Evolutionary conservation across 768 basidiomycete genomes (phyloP), one percentile per base, ranked within the genome.

Genomic region (Mycena albidolilacea): DNA sequence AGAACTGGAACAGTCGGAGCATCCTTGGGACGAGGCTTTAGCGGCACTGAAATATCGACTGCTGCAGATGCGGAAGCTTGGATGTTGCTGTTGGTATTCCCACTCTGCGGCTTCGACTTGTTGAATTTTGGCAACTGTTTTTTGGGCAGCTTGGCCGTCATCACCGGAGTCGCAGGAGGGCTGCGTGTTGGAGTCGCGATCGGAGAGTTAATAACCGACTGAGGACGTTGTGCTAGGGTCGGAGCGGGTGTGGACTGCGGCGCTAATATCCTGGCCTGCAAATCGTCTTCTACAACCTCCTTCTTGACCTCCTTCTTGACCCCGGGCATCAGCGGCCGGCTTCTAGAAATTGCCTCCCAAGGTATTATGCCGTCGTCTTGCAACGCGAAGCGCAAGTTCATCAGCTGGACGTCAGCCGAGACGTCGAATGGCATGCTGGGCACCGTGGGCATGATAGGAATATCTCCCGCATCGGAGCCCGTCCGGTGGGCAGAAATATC

Each of bases 391-490:
- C 80, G 78, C 39, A 82, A 55, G 72, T 83, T 83, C 46, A 76
- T 75, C 21, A 77, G 75, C 64, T 82, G 81, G 5, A 79, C 79
- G 72, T 80, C 79, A n/a, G 77, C 72, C 0, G 78, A 78, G 14
- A 80, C 64, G 3, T 70, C 38, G 38, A 74, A 68, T 15, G 65
- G 35, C 9, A 78, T 39, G 38, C 76, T 48, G 30, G 63, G 78
- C 1, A 77, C 74, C 43, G 44, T 61, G 30, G 23, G 76, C 5
- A 80, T 63, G 5, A 82, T 71, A 46, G 65, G 75, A 37, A 81
- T 46, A 60, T 82, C 77, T n/a, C 81, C 82, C 9, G 69, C 52
- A 71, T 82, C 80, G 19, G 77, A 66, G 43, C 81, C 76, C 35
- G 70, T 78, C 41, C 76, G 75, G 44, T 79, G 61, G 14, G 73